Percentiles rank a stretch among this genome's conserved stretches.
These are phyloP conservation scores for Salix udensis DNA, from an alignment of 345 rosid genomes.

Conservation along the genomic window DNA sequence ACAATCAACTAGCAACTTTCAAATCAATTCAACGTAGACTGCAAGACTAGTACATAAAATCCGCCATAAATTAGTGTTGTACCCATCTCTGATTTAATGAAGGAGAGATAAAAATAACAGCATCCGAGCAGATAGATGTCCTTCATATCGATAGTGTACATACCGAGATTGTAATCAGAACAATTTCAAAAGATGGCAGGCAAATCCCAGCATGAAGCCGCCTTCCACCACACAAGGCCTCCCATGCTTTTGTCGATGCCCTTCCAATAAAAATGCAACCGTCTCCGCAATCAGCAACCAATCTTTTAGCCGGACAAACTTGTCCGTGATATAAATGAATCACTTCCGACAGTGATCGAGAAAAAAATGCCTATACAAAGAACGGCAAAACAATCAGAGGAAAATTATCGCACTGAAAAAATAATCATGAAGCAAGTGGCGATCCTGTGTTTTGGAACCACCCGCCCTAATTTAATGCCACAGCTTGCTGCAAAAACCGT, in stretches of 20 bases:
- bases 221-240: conserved; percentile 6
- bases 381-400: conserved; percentile 33
- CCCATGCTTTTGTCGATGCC: not conserved
- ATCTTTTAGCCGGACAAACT: conserved; percentile 30
- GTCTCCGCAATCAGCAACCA: conserved; percentile 28
- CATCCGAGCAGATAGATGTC: conserved; percentile 5
- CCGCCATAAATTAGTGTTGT: conserved; percentile 21
- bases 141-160: conserved; percentile 7
- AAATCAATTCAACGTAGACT: not conserved
- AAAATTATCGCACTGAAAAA: conserved; percentile 21
- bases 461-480: conserved; percentile 42
- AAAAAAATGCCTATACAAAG: conserved; percentile 39
- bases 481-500: conserved; percentile 57
- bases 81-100: conserved; percentile 28
- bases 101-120: conserved; percentile 22
- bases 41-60: not conserved
- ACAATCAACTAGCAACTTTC: not conserved
- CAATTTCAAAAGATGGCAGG: conserved; percentile 4
- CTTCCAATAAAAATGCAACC: conserved; percentile 12
- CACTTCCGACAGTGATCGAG: conserved; percentile 22
- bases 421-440: conserved; percentile 28
- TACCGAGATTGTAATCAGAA: conserved; percentile 11
- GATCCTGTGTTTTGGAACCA: conserved; percentile 18
- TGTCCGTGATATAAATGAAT: conserved; percentile 27
- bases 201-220: conserved; percentile 3